A percentile compares a stretch with the other conserved stretches of the same genome.
These are phyloP conservation scores for Chaetomium strumarium DNA, from an alignment of 2,329 filamentous ascomycete genomes.

Conservation along the genomic window DNA sequence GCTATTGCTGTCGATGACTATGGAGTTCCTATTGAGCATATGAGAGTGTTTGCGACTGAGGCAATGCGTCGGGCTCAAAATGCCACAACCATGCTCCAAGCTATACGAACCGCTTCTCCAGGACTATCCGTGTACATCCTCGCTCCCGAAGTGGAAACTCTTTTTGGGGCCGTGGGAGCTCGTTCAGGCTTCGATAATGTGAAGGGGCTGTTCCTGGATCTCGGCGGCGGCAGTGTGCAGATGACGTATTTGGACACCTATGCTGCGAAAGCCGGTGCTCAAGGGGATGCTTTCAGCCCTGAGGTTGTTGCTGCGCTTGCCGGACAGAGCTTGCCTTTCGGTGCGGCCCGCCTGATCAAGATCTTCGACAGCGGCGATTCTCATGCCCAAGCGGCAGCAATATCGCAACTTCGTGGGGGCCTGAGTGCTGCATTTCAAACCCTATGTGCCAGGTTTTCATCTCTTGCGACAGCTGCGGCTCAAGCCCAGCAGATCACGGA, in stretches of 20 bases:
- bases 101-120: slow-evolving; percentile 54
- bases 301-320: slow-evolving; percentile 47
- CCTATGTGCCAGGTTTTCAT: slow-evolving; percentile 44
- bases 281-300: slow-evolving; percentile 32
- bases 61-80: slow-evolving; percentile 80
- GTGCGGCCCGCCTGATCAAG: slow-evolving; percentile 51
- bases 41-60: slow-evolving; percentile 79
- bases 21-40: slow-evolving; percentile 56
- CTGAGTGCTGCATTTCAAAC: slow-evolving; percentile 55
- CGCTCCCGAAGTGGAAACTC: slow-evolving; percentile 72
- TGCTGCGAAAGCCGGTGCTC: slow-evolving; percentile 18
- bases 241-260: slow-evolving; percentile 57
- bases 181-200: slow-evolving; percentile 66
- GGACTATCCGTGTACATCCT: slow-evolving; percentile 68
- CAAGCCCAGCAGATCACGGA: slow-evolving; percentile 33
- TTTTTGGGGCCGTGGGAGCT: slow-evolving; percentile 77
- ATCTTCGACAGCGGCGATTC: slow-evolving; percentile 39
- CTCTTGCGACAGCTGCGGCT: slow-evolving; percentile 42
- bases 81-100: slow-evolving; percentile 57
- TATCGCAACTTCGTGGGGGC: slow-evolving; percentile 48
- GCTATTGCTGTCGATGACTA: slow-evolving; percentile 60
- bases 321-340: slow-evolving; percentile 55
- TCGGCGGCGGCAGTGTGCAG: slow-evolving; percentile 68
- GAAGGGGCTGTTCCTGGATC: slow-evolving; percentile 75
- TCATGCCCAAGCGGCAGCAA: slow-evolving; percentile 40